These are phyloP conservation scores for Bipolaris sorokiniana DNA, from an alignment of 2,329 filamentous ascomycete genomes.

Conservation along the genomic window DNA sequence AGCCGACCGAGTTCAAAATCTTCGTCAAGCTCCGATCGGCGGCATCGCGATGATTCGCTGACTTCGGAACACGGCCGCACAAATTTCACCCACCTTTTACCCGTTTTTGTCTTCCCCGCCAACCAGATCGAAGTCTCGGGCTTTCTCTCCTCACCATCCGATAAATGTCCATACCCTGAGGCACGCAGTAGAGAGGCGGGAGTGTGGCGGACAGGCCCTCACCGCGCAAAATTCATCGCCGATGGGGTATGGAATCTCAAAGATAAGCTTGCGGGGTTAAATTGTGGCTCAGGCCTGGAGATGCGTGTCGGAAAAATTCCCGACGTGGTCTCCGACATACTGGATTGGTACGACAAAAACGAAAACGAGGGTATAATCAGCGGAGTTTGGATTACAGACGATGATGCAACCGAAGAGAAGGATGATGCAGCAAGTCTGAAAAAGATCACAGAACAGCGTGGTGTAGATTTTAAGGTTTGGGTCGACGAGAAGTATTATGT, in stretches of 20 bases:
- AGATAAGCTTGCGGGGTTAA: slow-evolving; percentile 61
- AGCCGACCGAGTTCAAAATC: slow-evolving; percentile 16
- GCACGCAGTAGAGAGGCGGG: slow-evolving; percentile 68
- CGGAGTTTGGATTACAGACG: slow-evolving; percentile 75
- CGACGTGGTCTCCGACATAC: slow-evolving; percentile 65
- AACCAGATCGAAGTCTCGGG: slow-evolving; percentile 77
- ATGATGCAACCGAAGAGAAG: slow-evolving; percentile 73
- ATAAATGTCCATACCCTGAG: slow-evolving; percentile 66
- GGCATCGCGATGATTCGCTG: slow-evolving; percentile 49
- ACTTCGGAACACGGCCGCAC: slow-evolving; percentile 30
- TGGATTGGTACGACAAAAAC: slow-evolving; percentile 53
- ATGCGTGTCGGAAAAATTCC: slow-evolving; percentile 67
- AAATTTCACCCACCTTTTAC: slow-evolving; percentile 65
- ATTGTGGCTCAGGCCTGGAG: slow-evolving; percentile 62
- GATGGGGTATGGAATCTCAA: slow-evolving; percentile 78
- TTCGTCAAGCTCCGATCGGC: slow-evolving; percentile 17
- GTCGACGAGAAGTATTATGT: slow-evolving; percentile 79
- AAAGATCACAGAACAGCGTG: slow-evolving; percentile 58
- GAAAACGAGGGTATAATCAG: slow-evolving; percentile 57
- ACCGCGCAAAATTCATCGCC: slow-evolving; percentile 73
- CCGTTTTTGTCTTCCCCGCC: slow-evolving; percentile 69
- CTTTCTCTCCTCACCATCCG: slow-evolving; percentile 61
- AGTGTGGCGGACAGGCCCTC: slow-evolving; percentile 76
- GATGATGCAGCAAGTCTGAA: slow-evolving; percentile 66
- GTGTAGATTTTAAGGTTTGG: slow-evolving; percentile 69